Evolutionary conservation across 345 rosid species (phyloP).

Genomic region (Trapa bicornis): DNA sequence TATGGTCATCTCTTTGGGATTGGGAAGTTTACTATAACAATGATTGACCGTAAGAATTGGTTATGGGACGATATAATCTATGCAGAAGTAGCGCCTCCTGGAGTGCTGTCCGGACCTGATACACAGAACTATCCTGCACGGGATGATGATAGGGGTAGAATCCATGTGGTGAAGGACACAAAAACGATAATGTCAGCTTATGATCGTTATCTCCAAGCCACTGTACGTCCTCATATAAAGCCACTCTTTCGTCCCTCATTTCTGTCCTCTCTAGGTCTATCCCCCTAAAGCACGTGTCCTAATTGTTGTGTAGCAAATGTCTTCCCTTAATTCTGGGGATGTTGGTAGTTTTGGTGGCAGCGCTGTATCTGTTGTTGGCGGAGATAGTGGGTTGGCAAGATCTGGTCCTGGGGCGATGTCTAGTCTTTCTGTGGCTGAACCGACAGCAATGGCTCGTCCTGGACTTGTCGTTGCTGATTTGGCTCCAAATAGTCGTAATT

Average conservation of each 20-base stretch:
- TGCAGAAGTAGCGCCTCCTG: constrained; percentile 35
- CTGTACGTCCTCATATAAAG: constrained; percentile 20
- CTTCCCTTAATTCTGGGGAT: constrained; percentile 50
- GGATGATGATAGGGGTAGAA: constrained; percentile 46
- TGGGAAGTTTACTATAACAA: not conserved
- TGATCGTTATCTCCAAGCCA: constrained; percentile 58
- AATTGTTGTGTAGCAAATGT: constrained; percentile 47
- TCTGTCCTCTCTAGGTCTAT: constrained; percentile 3
- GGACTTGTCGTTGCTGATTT: constrained; percentile 29
- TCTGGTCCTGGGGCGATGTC: constrained; percentile 22
- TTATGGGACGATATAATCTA: not conserved
- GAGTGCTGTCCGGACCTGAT: constrained; percentile 33
- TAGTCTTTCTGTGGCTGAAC: constrained; percentile 31
- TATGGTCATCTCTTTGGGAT: not conserved
- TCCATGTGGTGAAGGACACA: constrained; percentile 48
- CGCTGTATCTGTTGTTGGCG: constrained; percentile 11
- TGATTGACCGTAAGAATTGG: not conserved
- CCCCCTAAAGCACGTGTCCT: constrained; percentile 14
- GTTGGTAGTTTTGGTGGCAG: constrained; percentile 26
- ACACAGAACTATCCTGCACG: constrained; percentile 35
- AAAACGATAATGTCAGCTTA: constrained; percentile 68
- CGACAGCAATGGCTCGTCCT: constrained; percentile 29
- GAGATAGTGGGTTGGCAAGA: constrained; percentile 19
- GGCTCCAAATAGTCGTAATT: constrained; percentile 35
- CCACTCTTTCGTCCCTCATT: not conserved